Conservation (phyloP, 2,329 filamentous ascomycete species). For the Sporothrix euskadiensis region DNA sequence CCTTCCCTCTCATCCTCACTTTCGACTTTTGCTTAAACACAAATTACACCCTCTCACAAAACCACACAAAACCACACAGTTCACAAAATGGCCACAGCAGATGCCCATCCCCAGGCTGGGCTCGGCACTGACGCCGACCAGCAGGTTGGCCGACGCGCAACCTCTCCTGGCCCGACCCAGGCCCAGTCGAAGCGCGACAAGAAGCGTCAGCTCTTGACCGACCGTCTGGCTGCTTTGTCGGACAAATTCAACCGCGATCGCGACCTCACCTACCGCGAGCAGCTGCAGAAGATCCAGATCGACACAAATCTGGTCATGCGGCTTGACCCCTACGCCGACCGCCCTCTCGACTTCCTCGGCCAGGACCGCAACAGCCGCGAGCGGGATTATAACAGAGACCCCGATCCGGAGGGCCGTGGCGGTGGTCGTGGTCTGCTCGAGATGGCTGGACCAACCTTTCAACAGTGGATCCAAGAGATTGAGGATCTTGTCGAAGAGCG, state of each 20-base stretch:
- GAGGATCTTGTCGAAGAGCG: constrained; percentile 86
- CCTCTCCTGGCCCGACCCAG: constrained; percentile 43
- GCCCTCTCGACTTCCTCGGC: constrained; percentile 44
- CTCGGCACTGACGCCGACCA: constrained; percentile 26
- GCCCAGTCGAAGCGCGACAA: constrained; percentile 85
- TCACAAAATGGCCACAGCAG: constrained; percentile 28
- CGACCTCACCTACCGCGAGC: constrained; percentile 81
- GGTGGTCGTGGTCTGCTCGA: constrained; percentile 60
- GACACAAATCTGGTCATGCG: constrained; percentile 84
- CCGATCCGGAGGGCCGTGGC: constrained; percentile 40
- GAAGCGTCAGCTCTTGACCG: constrained; percentile 77
- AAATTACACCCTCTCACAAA: not conserved
- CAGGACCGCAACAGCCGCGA: constrained; percentile 37
- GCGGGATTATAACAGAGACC: constrained; percentile 42
- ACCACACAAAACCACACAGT: not conserved
- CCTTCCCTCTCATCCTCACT: not conserved
- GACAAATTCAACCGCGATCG: constrained; percentile 77
- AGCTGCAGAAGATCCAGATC: constrained; percentile 87
- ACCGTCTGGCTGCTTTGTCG: constrained; percentile 74
- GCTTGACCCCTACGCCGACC: constrained; percentile 72
- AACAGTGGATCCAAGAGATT: constrained; percentile 80
- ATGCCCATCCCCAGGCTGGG: constrained; percentile 23
- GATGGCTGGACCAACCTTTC: constrained; percentile 81
- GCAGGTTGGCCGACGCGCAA: constrained; percentile 36
- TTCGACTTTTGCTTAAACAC: not conserved